A percentile compares a stretch with the other conserved stretches of the same genome.
Conservation (phyloP, 306 rosid species). For the Acmispon strigosus region DNA sequence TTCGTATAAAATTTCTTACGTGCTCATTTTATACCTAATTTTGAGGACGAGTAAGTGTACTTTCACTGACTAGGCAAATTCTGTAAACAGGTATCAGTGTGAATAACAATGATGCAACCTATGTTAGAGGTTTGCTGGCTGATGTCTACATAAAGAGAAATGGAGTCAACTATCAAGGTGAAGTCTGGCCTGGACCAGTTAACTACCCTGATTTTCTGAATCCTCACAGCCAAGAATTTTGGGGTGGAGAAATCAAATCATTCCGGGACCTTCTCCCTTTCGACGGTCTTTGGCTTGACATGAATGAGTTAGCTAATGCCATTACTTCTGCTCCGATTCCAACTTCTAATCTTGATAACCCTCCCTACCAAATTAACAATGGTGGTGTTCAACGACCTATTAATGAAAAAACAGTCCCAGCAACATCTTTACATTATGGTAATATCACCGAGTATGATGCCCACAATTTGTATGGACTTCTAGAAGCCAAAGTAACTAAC, state of each 20-base stretch:
- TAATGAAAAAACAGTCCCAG: slow-evolving; percentile 47
- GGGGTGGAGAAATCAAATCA: slow-evolving; percentile 64
- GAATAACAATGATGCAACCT: slow-evolving; percentile 56
- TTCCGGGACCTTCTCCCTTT: slow-evolving; percentile 51
- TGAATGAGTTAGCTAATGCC: slow-evolving; percentile 75
- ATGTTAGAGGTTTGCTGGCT: slow-evolving; percentile 54
- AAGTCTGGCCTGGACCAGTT: slow-evolving; percentile 91
- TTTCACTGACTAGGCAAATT: not conserved
- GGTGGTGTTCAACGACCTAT: slow-evolving; percentile 31
- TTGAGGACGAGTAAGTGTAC: too few species aligned
- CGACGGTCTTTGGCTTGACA: slow-evolving; percentile 89
- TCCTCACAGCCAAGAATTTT: slow-evolving; percentile 42
- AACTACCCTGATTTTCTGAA: slow-evolving; percentile 73
- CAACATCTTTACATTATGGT: slow-evolving; percentile 55
- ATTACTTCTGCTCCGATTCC: slow-evolving; percentile 45
- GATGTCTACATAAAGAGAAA: slow-evolving; percentile 60
- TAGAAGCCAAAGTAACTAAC: slow-evolving; percentile 61
- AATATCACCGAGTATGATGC: slow-evolving; percentile 65
- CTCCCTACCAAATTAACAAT: slow-evolving; percentile 71
- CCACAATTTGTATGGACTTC: slow-evolving; percentile 69
- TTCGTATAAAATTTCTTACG: not conserved
- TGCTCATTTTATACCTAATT: not conserved
- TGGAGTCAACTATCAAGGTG: slow-evolving; percentile 60
- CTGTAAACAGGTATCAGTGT: slow-evolving; percentile 53
- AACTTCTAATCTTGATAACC: slow-evolving; percentile 59